Conservation (phyloP, 164 flowering plant genomes). For the Paratinospora sagittata region DNA sequence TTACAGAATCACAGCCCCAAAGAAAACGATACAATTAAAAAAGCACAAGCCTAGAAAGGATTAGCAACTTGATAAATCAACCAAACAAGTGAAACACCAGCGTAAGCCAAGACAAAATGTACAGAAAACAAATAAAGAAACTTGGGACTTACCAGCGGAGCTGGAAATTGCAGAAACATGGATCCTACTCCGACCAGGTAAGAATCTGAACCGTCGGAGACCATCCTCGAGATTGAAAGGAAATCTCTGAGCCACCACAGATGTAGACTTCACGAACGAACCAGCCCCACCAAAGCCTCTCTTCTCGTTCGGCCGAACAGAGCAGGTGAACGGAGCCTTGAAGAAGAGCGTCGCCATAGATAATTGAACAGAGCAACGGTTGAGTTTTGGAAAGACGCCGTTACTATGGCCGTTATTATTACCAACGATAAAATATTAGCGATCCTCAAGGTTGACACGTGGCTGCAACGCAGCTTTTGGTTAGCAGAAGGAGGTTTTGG, state of each 20-base stretch:
- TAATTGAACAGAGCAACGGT: background rate
- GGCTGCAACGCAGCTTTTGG: background rate
- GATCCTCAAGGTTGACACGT: background rate
- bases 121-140: background rate
- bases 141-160: conserved; percentile 31
- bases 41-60: no score
- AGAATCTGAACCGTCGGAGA: conserved; percentile 8
- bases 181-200: conserved; percentile 7
- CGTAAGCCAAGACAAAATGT: background rate
- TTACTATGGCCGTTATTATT: background rate
- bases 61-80: no score
- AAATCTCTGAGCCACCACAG: background rate
- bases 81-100: no score
- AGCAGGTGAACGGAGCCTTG: background rate
- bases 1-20: no score
- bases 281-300: conserved; percentile 5
- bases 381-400: background rate
- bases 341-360: conserved; percentile 30
- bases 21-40: no score
- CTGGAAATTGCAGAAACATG: conserved; percentile 31
- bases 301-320: conserved; percentile 4
- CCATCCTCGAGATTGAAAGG: background rate
- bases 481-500: no score
- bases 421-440: background rate
- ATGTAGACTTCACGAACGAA: background rate